Evolutionary conservation across 208 protist genomes (phyloP).

Genomic region (Herpetomonas muscarum): DNA sequence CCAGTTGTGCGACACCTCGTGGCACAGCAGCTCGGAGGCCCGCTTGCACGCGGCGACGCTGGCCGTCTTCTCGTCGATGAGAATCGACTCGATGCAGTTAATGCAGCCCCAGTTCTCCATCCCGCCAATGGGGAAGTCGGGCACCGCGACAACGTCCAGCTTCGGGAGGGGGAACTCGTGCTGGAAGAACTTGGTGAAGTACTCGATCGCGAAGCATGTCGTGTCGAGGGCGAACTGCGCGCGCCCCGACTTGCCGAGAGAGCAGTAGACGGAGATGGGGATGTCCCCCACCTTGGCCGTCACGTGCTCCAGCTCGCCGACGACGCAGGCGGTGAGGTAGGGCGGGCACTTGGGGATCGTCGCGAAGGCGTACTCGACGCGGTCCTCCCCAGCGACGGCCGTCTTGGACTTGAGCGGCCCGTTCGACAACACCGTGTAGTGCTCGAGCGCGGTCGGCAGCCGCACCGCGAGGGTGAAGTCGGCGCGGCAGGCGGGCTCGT

Average conservation of each 20-base stretch:
- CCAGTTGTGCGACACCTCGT: conserved; percentile 98
- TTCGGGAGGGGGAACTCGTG: conserved; percentile 94
- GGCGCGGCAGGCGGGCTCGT: conserved; percentile 95
- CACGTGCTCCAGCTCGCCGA: conserved; percentile 92
- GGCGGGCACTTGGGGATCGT: conserved; percentile 89
- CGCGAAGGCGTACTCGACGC: conserved; percentile 72
- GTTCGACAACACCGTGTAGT: conserved; percentile 82
- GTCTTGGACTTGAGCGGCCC: conserved; percentile 49
- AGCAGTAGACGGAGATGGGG: conserved; percentile 69
- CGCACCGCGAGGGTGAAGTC: conserved; percentile 92
- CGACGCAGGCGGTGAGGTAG: conserved; percentile 95
- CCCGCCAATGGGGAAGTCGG: conserved; percentile 95
- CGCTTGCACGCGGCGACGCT: conserved; percentile 65
- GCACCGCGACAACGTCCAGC: conserved; percentile 96
- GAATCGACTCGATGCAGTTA: conserved; percentile 87
- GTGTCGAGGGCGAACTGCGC: conserved; percentile 82
- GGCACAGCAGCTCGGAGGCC: conserved; percentile 87
- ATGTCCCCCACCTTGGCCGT: conserved; percentile 51
- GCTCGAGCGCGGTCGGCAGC: conserved; percentile 50
- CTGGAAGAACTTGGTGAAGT: conserved; percentile 88
- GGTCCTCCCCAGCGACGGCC: conserved; percentile 11
- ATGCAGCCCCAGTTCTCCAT: conserved; percentile 98
- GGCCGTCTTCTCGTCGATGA: conserved; percentile 73
- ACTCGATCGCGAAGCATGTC: conserved; percentile 67
- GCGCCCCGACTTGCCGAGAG: conserved; percentile 58